Percentiles rank a stretch among this genome's conserved stretches.
Evolutionary conservation across 148 eudicot genomes (phyloP).

Genomic region (Limonium bicolor): DNA sequence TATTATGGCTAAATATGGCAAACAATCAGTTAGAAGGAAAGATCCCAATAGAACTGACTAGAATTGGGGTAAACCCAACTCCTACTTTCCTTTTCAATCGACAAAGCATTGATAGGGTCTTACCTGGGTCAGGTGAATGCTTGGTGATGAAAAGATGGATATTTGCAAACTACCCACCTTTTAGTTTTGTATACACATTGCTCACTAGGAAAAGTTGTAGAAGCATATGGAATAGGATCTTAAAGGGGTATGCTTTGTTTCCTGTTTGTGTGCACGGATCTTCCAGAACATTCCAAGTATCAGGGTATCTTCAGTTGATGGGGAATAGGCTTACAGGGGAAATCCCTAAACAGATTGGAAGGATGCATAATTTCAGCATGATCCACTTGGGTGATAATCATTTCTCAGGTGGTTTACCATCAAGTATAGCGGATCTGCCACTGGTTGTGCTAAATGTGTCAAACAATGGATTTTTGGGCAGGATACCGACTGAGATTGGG

Average conservation of each 20-base stretch:
- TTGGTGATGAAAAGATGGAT: constrained; percentile 83
- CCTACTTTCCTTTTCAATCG: constrained; percentile 46
- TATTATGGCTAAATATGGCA: constrained; percentile 80
- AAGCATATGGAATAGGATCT: constrained; percentile 52
- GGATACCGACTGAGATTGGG: constrained; percentile 46
- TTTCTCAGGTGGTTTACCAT: constrained; percentile 50
- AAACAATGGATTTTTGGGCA: constrained; percentile 43
- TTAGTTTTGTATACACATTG: constrained; percentile 64
- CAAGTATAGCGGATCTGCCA: constrained; percentile 34
- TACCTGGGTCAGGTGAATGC: constrained; percentile 74
- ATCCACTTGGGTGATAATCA: constrained; percentile 51
- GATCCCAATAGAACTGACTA: constrained; percentile 43
- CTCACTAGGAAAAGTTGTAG: constrained; percentile 76
- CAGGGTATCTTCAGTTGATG: constrained; percentile 75
- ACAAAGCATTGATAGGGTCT: constrained; percentile 5
- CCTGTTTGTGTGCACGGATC: constrained; percentile 45
- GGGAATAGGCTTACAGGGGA: constrained; percentile 57
- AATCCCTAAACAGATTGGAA: constrained; percentile 56
- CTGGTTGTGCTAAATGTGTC: constrained; percentile 63
- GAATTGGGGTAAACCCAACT: constrained; percentile 42
- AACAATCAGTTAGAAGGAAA: constrained; percentile 49
- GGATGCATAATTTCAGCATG: constrained; percentile 69
- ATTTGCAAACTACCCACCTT: constrained; percentile 87
- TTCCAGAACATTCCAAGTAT: constrained; percentile 24
- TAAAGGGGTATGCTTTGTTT: constrained; percentile 72